Percentiles rank a stretch among this genome's conserved stretches.
phyloP scores from a whole-genome alignment of 331 rosid genomes.

The Acacia concinna region DNA sequence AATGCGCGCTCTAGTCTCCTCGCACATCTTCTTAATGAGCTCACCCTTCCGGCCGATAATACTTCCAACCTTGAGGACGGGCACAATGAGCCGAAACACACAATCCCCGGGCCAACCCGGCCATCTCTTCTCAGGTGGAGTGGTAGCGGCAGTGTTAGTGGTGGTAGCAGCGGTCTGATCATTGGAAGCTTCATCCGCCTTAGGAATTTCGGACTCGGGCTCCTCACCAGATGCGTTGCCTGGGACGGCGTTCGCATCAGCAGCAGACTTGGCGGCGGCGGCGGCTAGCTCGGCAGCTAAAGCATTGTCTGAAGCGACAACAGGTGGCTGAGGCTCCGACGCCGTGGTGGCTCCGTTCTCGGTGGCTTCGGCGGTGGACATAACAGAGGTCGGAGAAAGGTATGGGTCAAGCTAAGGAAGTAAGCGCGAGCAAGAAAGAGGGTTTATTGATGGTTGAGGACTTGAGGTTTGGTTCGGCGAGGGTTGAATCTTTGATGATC shows the following conservation, averaged over 20 bases:
- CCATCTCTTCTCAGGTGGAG: constrained; percentile 72
- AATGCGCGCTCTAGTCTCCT: constrained; percentile 87
- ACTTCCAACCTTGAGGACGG: constrained; percentile 85
- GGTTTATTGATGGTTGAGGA: not conserved
- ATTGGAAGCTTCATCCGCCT: constrained; percentile 1
- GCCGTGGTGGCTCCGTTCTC: constrained; percentile 47
- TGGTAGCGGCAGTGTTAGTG: constrained; percentile 1
- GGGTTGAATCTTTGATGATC: not conserved
- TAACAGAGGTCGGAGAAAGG: not conserved
- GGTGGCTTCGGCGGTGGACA: constrained; percentile 51
- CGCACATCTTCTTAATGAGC: constrained; percentile 89
- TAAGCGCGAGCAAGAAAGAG: not conserved
- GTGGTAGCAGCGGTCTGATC: not conserved
- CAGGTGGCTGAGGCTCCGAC: constrained; percentile 13
- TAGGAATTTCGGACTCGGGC: not conserved
- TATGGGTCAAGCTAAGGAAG: constrained; percentile 12
- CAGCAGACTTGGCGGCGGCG: not conserved
- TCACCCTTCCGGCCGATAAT: constrained; percentile 96
- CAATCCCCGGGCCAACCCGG: constrained; percentile 98
- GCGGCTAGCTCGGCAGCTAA: constrained; percentile 12
- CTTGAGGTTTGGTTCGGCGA: constrained; percentile 13
- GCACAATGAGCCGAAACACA: constrained; percentile 83
- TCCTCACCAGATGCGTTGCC: not conserved
- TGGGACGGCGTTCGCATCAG: not conserved
- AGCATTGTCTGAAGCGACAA: constrained; percentile 9